Conservation (phyloP, 2,329 filamentous ascomycete genomes). For the Colletotrichum liaoningense region DNA sequence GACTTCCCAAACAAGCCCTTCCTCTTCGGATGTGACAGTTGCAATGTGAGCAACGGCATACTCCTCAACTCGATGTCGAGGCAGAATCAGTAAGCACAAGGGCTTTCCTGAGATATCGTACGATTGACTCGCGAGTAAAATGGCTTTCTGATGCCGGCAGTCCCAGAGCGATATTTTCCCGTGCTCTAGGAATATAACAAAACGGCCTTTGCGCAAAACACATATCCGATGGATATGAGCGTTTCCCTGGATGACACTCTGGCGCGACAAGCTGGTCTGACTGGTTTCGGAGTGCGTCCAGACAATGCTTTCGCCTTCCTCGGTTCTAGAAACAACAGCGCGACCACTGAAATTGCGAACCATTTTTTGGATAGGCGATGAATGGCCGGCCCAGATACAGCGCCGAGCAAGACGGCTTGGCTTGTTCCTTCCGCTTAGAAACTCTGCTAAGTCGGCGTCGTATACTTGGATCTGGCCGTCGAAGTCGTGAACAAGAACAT, state of each 20-base stretch:
- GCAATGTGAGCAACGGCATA: conserved; percentile 76
- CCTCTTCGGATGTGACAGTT: conserved; percentile 83
- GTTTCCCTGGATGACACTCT: conserved; percentile 74
- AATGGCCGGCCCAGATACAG: conserved; percentile 86
- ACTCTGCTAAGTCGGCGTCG: conserved; percentile 79
- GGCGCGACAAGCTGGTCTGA: conserved; percentile 69
- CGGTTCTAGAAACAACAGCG: conserved; percentile 84
- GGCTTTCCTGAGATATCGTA: conserved; percentile 77
- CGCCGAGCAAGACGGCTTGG: conserved; percentile 70
- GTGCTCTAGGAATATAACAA: conserved; percentile 83
- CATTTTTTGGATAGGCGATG: conserved; percentile 83
- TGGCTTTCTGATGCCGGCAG: conserved; percentile 69
- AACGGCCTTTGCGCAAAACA: conserved; percentile 80
- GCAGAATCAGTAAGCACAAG: conserved; percentile 82
- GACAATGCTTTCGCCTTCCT: conserved; percentile 81
- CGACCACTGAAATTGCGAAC: conserved; percentile 85
- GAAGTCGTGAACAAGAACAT: conserved; percentile 84
- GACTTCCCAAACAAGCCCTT: conserved; percentile 86
- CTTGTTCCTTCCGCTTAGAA: conserved; percentile 79
- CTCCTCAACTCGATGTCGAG: conserved; percentile 67
- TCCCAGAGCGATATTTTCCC: conserved; percentile 83
- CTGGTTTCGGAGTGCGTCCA: conserved; percentile 76
- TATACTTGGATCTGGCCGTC: conserved; percentile 88
- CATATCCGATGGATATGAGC: conserved; percentile 85
- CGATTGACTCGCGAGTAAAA: conserved; percentile 65